A percentile compares a stretch with the other conserved stretches of the same genome.
Conservation (phyloP, 1,139 yeast genomes). For the Dujonia santamariae region DNA sequence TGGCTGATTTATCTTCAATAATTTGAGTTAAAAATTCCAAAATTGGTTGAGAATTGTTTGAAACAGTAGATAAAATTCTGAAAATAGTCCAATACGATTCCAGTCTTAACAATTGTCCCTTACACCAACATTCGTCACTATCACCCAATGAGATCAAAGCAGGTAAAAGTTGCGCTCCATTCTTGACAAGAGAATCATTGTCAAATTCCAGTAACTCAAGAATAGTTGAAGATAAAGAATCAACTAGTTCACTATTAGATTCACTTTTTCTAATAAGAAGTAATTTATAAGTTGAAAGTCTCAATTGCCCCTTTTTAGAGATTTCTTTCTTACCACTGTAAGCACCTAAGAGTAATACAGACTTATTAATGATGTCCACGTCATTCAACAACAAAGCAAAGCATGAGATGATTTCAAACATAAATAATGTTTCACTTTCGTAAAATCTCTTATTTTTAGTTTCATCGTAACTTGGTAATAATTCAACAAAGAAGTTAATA, state of each 20-base stretch:
- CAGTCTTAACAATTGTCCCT: constrained; percentile 32
- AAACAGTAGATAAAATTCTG: constrained; percentile 55
- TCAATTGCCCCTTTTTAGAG: constrained; percentile 27
- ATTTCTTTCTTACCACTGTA: constrained; percentile 17
- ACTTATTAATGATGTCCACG: constrained; percentile 20
- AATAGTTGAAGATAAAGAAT: constrained; percentile 16
- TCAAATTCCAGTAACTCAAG: constrained; percentile 26
- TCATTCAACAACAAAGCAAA: constrained; percentile 46
- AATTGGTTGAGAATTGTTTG: constrained; percentile 47
- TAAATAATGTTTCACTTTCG: constrained; percentile 54
- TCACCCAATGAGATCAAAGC: constrained; percentile 54
- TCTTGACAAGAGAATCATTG: constrained; percentile 38
- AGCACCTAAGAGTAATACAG: constrained; percentile 20
- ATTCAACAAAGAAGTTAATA: constrained; percentile 21
- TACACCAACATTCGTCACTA: constrained; percentile 44
- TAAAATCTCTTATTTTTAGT: constrained; percentile 40
- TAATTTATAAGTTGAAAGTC: constrained; percentile 40
- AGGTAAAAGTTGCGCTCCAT: constrained; percentile 49
- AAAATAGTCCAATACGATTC: constrained; percentile 66
- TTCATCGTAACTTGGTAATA: constrained; percentile 30
- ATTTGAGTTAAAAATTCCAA: constrained; percentile 33
- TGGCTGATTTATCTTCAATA: constrained; percentile 19
- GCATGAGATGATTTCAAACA: constrained; percentile 54
- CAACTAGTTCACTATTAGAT: constrained; percentile 11
- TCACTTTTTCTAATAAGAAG: constrained; percentile 35